Evolutionary conservation across 345 rosid genomes (phyloP).

Genomic region (Rhodamnia argentea): DNA sequence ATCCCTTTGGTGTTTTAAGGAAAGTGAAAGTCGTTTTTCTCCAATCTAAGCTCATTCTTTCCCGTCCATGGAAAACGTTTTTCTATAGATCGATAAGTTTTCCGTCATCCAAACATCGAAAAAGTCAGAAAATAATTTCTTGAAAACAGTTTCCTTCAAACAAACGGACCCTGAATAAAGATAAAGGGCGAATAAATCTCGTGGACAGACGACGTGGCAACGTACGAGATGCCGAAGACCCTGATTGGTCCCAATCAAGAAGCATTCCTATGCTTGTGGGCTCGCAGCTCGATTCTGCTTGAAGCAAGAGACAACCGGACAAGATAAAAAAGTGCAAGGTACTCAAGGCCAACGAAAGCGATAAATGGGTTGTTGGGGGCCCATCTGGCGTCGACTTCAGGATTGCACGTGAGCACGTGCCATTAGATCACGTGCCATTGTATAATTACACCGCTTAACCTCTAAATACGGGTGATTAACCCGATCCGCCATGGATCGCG

Average conservation of each 20-base stretch:
- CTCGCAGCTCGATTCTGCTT: not conserved
- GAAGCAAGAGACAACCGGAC: not conserved
- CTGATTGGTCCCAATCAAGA: not conserved
- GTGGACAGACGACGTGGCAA: not conserved
- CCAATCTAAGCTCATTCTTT: not conserved
- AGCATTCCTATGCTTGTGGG: not conserved
- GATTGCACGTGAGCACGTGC: not conserved
- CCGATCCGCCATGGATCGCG: not conserved
- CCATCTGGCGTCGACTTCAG: not conserved
- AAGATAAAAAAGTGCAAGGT: not conserved
- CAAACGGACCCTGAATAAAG: not conserved
- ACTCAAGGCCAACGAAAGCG: not conserved
- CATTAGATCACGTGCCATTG: not conserved
- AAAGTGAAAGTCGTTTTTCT: not conserved
- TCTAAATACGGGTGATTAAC: not conserved
- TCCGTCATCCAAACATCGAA: not conserved
- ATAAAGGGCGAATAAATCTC: not conserved
- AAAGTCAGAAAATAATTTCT: not conserved
- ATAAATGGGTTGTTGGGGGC: not conserved
- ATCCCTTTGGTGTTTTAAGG: not conserved
- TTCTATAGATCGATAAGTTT: accelerated
- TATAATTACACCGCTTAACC: not conserved
- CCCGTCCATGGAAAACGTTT: not conserved
- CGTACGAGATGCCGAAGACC: not conserved
- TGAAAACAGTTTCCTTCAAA: not conserved